Conservation (phyloP, 331 rosid species). For the Rhamnella rubrinervis region DNA sequence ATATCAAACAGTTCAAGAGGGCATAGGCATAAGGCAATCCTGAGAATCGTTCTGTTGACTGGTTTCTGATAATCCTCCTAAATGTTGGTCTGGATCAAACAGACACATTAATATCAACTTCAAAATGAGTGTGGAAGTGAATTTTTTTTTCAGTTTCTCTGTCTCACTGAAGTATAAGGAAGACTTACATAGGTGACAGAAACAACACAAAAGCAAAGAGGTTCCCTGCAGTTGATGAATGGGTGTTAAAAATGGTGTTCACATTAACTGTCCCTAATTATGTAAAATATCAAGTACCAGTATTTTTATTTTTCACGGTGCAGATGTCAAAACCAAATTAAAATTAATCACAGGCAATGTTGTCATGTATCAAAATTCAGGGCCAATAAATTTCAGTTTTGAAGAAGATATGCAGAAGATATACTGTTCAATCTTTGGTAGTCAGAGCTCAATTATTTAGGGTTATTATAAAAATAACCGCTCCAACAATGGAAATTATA, state of each 20-base stretch:
- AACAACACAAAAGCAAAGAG: constrained; percentile 80
- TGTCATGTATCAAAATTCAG: too few species aligned
- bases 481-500: too few species aligned
- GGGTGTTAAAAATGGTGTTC: constrained; percentile 7
- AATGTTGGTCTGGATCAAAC: constrained; percentile 62
- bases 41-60: constrained; percentile 83
- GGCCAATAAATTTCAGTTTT: too few species aligned
- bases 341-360: too few species aligned
- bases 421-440: too few species aligned
- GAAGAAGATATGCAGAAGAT: too few species aligned
- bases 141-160: not conserved
- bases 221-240: constrained; percentile 53
- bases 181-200: constrained; percentile 83
- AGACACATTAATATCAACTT: not conserved
- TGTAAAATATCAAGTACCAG: too few species aligned
- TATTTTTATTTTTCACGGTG: too few species aligned
- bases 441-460: not conserved
- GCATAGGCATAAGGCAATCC: constrained; percentile 80
- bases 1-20: constrained; percentile 72
- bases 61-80: constrained; percentile 68
- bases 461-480: too few species aligned
- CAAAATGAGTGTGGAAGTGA: constrained; percentile 6
- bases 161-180: not conserved
- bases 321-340: too few species aligned
- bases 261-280: too few species aligned